phyloP scores from a whole-genome alignment of 2,329 filamentous ascomycete species.

The Macrophomina pseudophaseolina region DNA sequence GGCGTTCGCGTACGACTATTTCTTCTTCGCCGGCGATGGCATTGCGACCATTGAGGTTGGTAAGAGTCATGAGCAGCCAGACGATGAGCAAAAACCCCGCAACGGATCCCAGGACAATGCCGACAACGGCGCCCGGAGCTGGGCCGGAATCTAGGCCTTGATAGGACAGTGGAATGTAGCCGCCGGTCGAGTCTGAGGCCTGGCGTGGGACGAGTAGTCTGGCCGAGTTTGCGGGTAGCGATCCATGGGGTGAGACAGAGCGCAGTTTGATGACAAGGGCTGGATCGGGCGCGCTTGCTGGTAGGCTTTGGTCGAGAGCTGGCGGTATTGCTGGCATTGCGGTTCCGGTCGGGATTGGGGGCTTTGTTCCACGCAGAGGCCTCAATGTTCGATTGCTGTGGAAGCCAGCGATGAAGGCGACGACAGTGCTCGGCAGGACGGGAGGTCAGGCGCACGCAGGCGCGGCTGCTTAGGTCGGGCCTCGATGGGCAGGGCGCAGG shows the following conservation, averaged over 20 bases:
- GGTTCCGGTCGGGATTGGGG: neutral
- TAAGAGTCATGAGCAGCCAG: constrained; percentile 56
- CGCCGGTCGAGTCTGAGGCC: constrained; percentile 37
- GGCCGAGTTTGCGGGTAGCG: neutral
- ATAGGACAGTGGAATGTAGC: constrained; percentile 67
- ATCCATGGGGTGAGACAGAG: neutral
- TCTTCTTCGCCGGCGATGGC: constrained; percentile 61
- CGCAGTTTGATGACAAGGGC: neutral
- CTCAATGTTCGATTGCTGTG: neutral
- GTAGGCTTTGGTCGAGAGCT: neutral
- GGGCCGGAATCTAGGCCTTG: constrained; percentile 59
- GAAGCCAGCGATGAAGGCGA: neutral
- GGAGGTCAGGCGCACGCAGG: neutral
- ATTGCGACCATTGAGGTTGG: constrained; percentile 40
- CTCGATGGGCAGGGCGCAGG: neutral
- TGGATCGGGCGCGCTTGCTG: neutral
- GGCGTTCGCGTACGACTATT: constrained; percentile 56
- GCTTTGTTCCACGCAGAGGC: constrained; percentile 1
- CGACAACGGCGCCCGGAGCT: constrained; percentile 62
- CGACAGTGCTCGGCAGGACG: neutral
- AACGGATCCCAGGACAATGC: constrained; percentile 63
- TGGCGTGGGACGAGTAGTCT: constrained; percentile 23
- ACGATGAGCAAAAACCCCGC: constrained; percentile 59
- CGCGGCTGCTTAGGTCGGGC: neutral
- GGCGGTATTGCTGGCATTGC: constrained; percentile 13